phyloP scores from a whole-genome alignment of 331 rosid species.

The Quercus tomentella region DNA sequence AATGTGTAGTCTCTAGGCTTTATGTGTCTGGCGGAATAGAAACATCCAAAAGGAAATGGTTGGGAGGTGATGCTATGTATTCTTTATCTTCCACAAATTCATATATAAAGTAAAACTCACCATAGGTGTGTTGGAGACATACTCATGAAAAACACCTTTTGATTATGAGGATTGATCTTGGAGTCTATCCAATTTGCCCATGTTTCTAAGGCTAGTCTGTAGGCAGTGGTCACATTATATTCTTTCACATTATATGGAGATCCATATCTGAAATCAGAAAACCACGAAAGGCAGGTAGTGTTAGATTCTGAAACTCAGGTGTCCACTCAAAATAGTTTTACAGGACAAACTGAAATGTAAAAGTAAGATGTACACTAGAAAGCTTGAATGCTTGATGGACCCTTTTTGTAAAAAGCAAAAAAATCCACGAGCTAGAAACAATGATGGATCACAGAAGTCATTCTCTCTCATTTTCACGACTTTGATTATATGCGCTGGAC shows the following conservation, averaged over 20 bases:
- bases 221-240: slow-evolving; percentile 71
- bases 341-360: neutral
- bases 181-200: slow-evolving; percentile 89
- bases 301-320: neutral
- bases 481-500: neutral
- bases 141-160: slow-evolving; percentile 73
- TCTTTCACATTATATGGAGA: slow-evolving; percentile 49
- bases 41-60: too few relatives aligned
- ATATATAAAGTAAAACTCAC: slow-evolving; percentile 33
- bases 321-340: neutral
- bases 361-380: neutral
- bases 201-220: slow-evolving; percentile 73
- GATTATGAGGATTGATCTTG: slow-evolving; percentile 51
- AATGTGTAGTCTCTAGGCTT: neutral
- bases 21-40: neutral
- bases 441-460: too few relatives aligned
- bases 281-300: neutral
- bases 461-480: neutral
- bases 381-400: too few relatives aligned
- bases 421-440: too few relatives aligned
- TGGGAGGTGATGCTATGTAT: too few relatives aligned
- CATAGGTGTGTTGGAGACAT: slow-evolving; percentile 93
- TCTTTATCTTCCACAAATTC: too few relatives aligned
- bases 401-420: too few relatives aligned
- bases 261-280: slow-evolving; percentile 48